Percentiles rank a stretch among this genome's conserved stretches.
phyloP scores from a whole-genome alignment of 2,329 filamentous ascomycete species.

The Aspergillus aculeatus region DNA sequence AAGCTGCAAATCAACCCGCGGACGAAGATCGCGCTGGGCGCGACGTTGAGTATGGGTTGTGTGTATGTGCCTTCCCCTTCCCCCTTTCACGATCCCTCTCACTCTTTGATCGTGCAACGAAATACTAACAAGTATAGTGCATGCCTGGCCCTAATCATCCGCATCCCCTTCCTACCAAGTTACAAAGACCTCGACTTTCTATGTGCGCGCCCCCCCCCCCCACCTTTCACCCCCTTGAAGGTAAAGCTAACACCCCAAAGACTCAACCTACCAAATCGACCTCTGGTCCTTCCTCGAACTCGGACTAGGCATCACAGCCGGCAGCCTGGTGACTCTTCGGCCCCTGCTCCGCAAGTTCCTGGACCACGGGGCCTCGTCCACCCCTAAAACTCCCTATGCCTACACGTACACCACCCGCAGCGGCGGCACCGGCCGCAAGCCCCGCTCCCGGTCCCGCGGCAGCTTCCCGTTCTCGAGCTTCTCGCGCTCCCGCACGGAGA shows the following conservation, averaged over 20 bases:
- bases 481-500: not conserved
- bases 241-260: not conserved
- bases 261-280: conserved; percentile 44
- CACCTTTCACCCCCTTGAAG: not conserved
- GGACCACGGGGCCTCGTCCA: not conserved
- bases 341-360: conserved; percentile 39
- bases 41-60: conserved; percentile 55
- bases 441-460: not conserved
- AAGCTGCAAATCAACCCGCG: conserved; percentile 52
- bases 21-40: conserved; percentile 51
- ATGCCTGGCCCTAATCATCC: conserved; percentile 41
- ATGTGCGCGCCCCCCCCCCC: conserved; percentile 29
- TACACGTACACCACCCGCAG: too few relatives aligned
- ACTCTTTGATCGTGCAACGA: too few relatives aligned
- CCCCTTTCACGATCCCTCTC: too few relatives aligned
- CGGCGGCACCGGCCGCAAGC: too few relatives aligned
- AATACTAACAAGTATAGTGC: conserved; percentile 10
- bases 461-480: conserved; percentile 1
- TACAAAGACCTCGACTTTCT: conserved; percentile 36
- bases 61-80: conserved; percentile 23
- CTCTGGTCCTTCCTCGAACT: conserved; percentile 34
- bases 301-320: conserved; percentile 40
- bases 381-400: not conserved
- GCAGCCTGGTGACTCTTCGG: conserved; percentile 47
- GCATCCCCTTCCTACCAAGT: conserved; percentile 44